Evolutionary conservation across 768 basidiomycete species (phyloP).

Genomic region (Cantharellus anzutake): DNA sequence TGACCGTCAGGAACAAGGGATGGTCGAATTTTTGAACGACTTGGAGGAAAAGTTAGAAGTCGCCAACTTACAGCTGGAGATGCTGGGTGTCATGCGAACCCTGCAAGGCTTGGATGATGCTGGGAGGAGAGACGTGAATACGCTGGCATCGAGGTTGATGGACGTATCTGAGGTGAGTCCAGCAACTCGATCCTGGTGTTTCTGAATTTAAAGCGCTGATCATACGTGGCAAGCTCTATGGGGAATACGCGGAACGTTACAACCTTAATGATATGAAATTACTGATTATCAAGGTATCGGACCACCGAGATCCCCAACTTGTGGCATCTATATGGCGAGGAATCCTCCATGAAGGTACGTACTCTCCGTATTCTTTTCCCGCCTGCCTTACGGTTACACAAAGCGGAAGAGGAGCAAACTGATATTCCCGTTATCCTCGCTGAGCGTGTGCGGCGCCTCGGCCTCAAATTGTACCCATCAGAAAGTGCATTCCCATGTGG

Average conservation of each 20-base stretch:
- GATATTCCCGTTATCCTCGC: not conserved
- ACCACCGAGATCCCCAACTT: conserved; percentile 69
- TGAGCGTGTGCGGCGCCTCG: conserved; percentile 27
- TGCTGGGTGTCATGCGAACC: conserved; percentile 30
- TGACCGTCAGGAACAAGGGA: conserved; percentile 51
- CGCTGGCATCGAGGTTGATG: conserved; percentile 26
- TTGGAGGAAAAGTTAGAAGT: conserved; percentile 95
- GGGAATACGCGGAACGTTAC: conserved; percentile 73
- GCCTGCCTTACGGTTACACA: not conserved
- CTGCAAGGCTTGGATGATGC: conserved; percentile 20
- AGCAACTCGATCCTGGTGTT: not conserved
- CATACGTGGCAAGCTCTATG: conserved; percentile 44
- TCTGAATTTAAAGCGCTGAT: not conserved
- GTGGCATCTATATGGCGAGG: conserved; percentile 77
- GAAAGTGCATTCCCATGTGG: conserved; percentile 79
- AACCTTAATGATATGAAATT: conserved; percentile 70
- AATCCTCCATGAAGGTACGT: conserved; percentile 62
- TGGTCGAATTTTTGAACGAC: conserved; percentile 88
- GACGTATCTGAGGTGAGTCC: conserved; percentile 64
- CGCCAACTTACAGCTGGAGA: conserved; percentile 88
- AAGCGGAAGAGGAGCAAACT: conserved; percentile 1
- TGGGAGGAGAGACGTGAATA: conserved; percentile 14
- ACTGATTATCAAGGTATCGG: conserved; percentile 82
- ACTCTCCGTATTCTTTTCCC: not conserved
- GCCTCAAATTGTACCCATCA: conserved; percentile 77